A percentile compares a stretch with the other conserved stretches of the same genome.
These are phyloP conservation scores for Evansstolkia leycettana DNA, from an alignment of 495 filamentous ascomycete species.

Conservation along the genomic window DNA sequence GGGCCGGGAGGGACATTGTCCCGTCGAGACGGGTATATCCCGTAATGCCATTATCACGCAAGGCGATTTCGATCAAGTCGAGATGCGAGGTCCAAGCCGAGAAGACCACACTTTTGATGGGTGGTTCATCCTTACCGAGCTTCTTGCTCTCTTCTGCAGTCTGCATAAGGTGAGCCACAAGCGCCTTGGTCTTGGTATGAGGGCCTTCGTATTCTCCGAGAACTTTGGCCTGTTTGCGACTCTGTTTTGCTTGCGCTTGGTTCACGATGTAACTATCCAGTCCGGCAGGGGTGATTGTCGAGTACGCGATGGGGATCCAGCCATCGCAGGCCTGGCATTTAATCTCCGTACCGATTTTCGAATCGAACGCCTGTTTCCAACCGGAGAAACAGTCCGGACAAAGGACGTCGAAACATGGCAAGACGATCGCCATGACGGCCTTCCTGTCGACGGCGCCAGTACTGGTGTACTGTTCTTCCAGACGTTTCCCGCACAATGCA, in stretches of 20 bases:
- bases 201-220: constrained; percentile 67
- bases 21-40: constrained; percentile 75
- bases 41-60: constrained; percentile 50
- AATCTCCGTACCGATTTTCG: constrained; percentile 10
- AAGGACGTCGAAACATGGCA: constrained; percentile 71
- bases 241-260: constrained; percentile 32
- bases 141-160: constrained; percentile 46
- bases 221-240: constrained; percentile 43
- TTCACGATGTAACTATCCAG: constrained; percentile 46
- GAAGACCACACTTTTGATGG: constrained; percentile 85
- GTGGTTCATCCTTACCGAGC: constrained; percentile 44
- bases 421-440: constrained; percentile 61
- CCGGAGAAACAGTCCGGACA: constrained; percentile 59
- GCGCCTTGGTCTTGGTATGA: constrained; percentile 77
- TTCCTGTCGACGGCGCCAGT: constrained; percentile 42
- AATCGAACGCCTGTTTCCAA: constrained; percentile 17
- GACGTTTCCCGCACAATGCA: constrained; percentile 49
- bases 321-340: constrained; percentile 57
- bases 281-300: constrained; percentile 53
- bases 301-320: constrained; percentile 44
- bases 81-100: constrained; percentile 90
- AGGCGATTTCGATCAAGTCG: constrained; percentile 80
- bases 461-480: constrained; percentile 30
- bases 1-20: constrained; percentile 61
- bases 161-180: constrained; percentile 53